phyloP scores from a whole-genome alignment of 495 filamentous ascomycete species.

The Elaphomyces granulatus region DNA sequence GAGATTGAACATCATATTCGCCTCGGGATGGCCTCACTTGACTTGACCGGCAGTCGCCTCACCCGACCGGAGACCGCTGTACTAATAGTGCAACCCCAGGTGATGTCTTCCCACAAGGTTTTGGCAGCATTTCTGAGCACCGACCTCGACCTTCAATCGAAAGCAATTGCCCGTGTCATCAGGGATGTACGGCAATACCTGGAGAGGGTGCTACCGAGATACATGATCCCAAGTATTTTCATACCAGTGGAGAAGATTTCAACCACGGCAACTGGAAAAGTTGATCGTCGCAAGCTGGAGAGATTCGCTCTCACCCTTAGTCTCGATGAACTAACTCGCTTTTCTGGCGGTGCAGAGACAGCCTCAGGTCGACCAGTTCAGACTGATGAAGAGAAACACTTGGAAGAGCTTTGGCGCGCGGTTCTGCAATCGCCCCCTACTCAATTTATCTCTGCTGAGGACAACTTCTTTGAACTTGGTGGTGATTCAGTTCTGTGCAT shows the following conservation, averaged over 20 bases:
- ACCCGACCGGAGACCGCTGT: background rate
- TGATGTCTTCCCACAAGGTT: background rate
- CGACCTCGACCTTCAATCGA: background rate
- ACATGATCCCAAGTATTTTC: slow-evolving; percentile 30
- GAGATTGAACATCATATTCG: slow-evolving; percentile 35
- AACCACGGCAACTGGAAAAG: slow-evolving; percentile 22
- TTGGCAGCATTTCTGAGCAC: background rate
- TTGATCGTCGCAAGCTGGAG: slow-evolving; percentile 12
- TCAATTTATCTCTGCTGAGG: slow-evolving; percentile 11
- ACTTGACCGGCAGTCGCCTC: too few species aligned
- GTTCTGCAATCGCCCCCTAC: slow-evolving; percentile 14
- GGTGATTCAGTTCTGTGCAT: slow-evolving; percentile 39
- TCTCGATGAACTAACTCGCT: too few species aligned
- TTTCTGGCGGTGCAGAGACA: too few species aligned
- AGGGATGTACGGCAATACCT: too few species aligned
- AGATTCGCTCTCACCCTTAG: background rate
- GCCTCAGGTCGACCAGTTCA: background rate
- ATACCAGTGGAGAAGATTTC: slow-evolving; percentile 23
- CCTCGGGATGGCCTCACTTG: background rate
- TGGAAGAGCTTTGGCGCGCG: slow-evolving; percentile 21
- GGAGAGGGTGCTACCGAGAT: slow-evolving; percentile 11
- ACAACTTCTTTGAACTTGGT: slow-evolving; percentile 36
- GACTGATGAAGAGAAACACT: slow-evolving; percentile 11
- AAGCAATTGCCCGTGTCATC: background rate
- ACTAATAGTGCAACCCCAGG: background rate